Conservation (phyloP, 2,329 filamentous ascomycete species). For the Hymenotorrendiella dingleyae region DNA sequence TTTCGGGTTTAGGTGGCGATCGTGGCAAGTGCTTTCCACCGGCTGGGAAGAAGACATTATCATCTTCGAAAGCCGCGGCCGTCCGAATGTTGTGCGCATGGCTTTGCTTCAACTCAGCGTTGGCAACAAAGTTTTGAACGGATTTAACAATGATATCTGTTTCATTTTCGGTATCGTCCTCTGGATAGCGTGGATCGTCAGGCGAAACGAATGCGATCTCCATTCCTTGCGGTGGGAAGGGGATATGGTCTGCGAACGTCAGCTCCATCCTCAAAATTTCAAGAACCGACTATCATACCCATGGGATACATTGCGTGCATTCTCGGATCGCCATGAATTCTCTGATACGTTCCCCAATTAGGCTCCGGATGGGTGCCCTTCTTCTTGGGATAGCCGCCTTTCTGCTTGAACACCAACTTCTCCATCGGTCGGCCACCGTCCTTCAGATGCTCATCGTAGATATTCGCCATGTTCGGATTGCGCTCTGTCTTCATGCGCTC, state of each 20-base stretch:
- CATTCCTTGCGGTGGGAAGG: neutral
- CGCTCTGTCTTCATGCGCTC: neutral
- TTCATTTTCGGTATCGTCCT: neutral
- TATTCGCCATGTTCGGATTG: neutral
- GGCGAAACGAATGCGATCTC: neutral
- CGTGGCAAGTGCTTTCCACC: neutral
- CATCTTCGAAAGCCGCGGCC: neutral
- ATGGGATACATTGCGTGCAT: neutral
- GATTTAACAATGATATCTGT: too few species aligned
- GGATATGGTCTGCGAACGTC: too few species aligned
- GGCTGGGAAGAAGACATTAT: neutral
- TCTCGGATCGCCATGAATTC: neutral
- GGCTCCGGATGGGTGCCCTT: neutral
- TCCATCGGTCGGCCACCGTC: conserved; percentile 1
- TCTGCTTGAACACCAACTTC: conserved; percentile 1
- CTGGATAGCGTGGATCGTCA: neutral
- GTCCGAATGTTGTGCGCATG: neutral
- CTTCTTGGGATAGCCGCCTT: neutral
- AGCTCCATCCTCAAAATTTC: too few species aligned
- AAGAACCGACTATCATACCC: too few species aligned
- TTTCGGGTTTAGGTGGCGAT: neutral
- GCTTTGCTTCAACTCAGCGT: too few species aligned
- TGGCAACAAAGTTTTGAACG: too few species aligned
- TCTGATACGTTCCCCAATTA: conserved; percentile 2
- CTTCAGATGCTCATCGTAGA: neutral